A percentile compares a stretch with the other conserved stretches of the same genome.
phyloP scores from a whole-genome alignment of 176 grass and related monocot species.

The Melocanna baccifera region DNA sequence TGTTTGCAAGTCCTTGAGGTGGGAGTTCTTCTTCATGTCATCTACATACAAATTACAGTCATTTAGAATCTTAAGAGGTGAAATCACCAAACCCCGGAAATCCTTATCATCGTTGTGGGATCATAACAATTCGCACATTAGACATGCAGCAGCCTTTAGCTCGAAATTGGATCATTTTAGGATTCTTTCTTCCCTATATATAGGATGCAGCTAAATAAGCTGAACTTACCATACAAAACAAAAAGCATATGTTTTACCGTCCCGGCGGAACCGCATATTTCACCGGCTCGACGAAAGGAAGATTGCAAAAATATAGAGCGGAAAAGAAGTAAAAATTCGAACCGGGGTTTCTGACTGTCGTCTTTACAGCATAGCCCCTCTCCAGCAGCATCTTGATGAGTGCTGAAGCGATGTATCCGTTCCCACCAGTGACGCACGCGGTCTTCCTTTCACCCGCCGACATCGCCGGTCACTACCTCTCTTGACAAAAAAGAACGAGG shows the following conservation, averaged over 20 bases:
- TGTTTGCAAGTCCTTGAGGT: slow-evolving; percentile 49
- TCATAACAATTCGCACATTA: too few species aligned
- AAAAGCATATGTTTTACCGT: neutral
- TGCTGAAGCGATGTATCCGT: slow-evolving; percentile 52
- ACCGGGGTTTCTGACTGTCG: slow-evolving; percentile 71
- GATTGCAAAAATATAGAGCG: neutral
- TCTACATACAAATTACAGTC: neutral
- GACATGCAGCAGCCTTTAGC: neutral
- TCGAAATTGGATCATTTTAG: neutral
- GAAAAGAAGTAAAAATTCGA: neutral
- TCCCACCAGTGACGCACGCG: slow-evolving; percentile 69
- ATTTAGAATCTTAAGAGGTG: neutral
- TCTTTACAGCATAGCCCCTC: slow-evolving; percentile 57
- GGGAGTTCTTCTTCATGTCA: slow-evolving; percentile 31
- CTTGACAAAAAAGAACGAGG: neutral
- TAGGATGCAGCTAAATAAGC: too few species aligned
- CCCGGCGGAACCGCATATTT: neutral
- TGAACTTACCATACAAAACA: neutral
- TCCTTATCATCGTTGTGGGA: neutral
- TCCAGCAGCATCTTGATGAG: slow-evolving; percentile 62
- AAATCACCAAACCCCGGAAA: neutral
- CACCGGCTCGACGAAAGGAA: neutral
- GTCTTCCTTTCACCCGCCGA: slow-evolving; percentile 11
- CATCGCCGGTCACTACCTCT: neutral
- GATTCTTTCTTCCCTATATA: too few species aligned